Percentiles rank a stretch among this genome's conserved stretches.
phyloP scores from a whole-genome alignment of 768 basidiomycete species.

The Porphyrellus cyaneotinctus region DNA sequence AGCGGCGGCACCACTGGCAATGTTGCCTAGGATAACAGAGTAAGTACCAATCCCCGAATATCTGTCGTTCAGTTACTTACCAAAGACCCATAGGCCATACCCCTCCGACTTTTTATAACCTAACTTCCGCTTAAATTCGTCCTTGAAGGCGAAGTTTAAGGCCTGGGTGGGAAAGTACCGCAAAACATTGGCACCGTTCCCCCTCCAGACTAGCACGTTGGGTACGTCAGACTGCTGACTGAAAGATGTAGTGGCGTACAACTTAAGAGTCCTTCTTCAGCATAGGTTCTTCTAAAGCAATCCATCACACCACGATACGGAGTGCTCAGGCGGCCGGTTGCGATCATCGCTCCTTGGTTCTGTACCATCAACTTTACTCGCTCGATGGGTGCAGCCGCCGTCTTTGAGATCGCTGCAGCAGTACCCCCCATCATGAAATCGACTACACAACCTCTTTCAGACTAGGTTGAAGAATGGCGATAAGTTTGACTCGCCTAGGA shows the following conservation, averaged over 20 bases:
- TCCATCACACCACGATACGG: slow-evolving; percentile 37
- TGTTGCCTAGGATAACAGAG: slow-evolving; percentile 29
- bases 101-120: slow-evolving; percentile 35
- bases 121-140: slow-evolving; percentile 38
- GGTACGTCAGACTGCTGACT: not conserved
- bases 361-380: slow-evolving; percentile 39
- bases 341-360: slow-evolving; percentile 37
- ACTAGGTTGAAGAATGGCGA: not conserved
- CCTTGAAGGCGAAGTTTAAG: slow-evolving; percentile 47
- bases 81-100: slow-evolving; percentile 36
- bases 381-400: slow-evolving; percentile 39
- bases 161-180: slow-evolving; percentile 47
- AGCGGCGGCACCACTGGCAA: slow-evolving; percentile 42
- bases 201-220: slow-evolving; percentile 38
- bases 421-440: slow-evolving; percentile 38
- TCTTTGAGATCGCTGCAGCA: slow-evolving; percentile 36
- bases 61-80: slow-evolving; percentile 11
- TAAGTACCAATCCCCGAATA: not conserved
- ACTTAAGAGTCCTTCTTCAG: slow-evolving; percentile 36
- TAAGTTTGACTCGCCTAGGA: slow-evolving; percentile 13
- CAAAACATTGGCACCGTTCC: slow-evolving; percentile 41
- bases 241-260: slow-evolving; percentile 25
- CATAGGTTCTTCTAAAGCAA: slow-evolving; percentile 33
- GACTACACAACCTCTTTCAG: slow-evolving; percentile 19
- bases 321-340: slow-evolving; percentile 33